These are phyloP conservation scores for Trichophaea hybrida DNA, from an alignment of 2,329 filamentous ascomycete genomes.

Conservation along the genomic window DNA sequence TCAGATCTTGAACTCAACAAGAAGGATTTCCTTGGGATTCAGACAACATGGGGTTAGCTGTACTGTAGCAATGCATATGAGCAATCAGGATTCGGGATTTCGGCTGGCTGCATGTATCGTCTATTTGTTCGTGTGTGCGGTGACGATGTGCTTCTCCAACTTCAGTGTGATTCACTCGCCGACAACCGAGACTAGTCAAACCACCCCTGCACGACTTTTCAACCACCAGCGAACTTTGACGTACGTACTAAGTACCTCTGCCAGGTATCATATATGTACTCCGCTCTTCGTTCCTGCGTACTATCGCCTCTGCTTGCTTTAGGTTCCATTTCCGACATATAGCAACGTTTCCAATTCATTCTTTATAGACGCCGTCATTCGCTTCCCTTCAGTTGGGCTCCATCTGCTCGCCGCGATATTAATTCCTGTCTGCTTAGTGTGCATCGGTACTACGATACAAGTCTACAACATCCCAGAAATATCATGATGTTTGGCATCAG, in stretches of 20 bases:
- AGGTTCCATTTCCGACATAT: too few species aligned
- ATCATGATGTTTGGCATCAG: background rate
- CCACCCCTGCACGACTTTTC: background rate
- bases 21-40: conserved; percentile 19
- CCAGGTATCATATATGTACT: background rate
- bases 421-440: too few species aligned
- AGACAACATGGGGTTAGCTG: conserved; percentile 12
- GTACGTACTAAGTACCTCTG: background rate
- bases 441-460: too few species aligned
- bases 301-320: too few species aligned
- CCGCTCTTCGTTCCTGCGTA: background rate
- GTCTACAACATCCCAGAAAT: too few species aligned
- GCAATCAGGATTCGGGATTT: too few species aligned
- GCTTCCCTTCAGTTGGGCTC: too few species aligned
- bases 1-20: conserved; percentile 36
- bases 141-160: background rate
- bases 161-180: background rate
- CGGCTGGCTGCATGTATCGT: too few species aligned
- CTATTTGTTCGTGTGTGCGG: too few species aligned
- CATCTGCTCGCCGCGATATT: too few species aligned
- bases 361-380: too few species aligned
- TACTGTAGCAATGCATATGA: background rate
- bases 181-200: background rate
- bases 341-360: too few species aligned
- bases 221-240: background rate